Base-by-base conservation (phyloP, 805 yeast genomes). In the Millerozyma miso region DNA sequence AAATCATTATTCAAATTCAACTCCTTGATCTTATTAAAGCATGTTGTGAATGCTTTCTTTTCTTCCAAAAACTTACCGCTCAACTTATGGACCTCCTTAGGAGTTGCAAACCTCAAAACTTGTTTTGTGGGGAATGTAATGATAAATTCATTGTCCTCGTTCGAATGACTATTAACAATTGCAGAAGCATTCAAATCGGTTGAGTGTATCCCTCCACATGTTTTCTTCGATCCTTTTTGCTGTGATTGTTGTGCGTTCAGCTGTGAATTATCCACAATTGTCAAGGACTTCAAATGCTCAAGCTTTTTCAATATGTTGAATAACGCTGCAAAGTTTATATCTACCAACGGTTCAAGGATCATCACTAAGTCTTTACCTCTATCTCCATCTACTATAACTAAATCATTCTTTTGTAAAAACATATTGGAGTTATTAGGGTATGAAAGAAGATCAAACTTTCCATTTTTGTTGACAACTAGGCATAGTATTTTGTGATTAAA, bases 321-420 rank as follows among this genome's bases (percentile, higher is more conserved):
- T 45, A 86, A 71, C 38, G 85, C 71, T 2, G 91, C 91, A 58
- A 81, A 67, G 45, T 82, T 77, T 43, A 83, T 69, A 35, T 73
- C 75, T 23, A 85, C 74, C 34, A 71, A 60, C 0, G 91, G 88
- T 47, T 83, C 85, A 20, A 85, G 64, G 35, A 85, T 79, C 76
- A 81, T 76, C 7, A 82, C 91, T 48, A 86, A 61, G 60, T 86
- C 95, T 53, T 83, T 83, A 20, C 95, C 95, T 47, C 93, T 71
- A 58, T 86, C 95, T 42, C 93, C 95, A 63, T 86, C 93, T 43
- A 84, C 83, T 15, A 85, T 80, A 7, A 85, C 85, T 55, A 85
- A 70, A 60, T 86, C 93, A 43, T 77, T 71, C 36, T 77, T 70
- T 47, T 71, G 74, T 46, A 85, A 65, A 39, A 63, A 62, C 39